phyloP scores from a whole-genome alignment of 139 green algal genomes.

The Ettlia oleoabundans region DNA sequence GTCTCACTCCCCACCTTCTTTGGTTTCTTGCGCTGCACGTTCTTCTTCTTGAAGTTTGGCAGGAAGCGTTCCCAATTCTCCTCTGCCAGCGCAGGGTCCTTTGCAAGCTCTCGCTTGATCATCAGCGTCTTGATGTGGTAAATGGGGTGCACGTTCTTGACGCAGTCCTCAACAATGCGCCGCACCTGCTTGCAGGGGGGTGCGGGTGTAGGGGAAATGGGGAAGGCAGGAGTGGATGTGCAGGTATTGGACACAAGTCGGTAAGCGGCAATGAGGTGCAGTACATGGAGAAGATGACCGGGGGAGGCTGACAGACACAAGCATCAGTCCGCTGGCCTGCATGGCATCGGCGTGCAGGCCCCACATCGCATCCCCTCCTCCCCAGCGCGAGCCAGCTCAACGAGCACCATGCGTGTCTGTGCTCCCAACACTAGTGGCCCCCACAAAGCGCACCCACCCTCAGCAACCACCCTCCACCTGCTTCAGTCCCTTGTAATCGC shows the following conservation, averaged over 20 bases:
- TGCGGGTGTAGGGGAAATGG: not conserved
- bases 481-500: slow-evolving; percentile 94
- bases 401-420: too few species aligned
- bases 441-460: not conserved
- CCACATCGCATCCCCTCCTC: too few species aligned
- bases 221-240: not conserved
- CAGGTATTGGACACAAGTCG: not conserved
- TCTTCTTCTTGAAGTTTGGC: slow-evolving; percentile 99
- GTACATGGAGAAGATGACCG: too few species aligned
- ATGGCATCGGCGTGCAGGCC: too few species aligned
- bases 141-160: slow-evolving; percentile 98
- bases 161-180: slow-evolving; percentile 98
- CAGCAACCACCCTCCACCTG: slow-evolving; percentile 16
- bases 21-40: slow-evolving; percentile 92
- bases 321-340: too few species aligned
- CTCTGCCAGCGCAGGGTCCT: slow-evolving; percentile 40
- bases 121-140: slow-evolving; percentile 99
- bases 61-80: slow-evolving; percentile 99
- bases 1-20: slow-evolving; percentile 66
- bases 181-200: slow-evolving; percentile 50
- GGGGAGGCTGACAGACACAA: too few species aligned
- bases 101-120: slow-evolving; percentile 96
- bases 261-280: not conserved
- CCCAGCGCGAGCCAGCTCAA: too few species aligned
- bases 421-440: not conserved